Evolutionary conservation across 2,329 filamentous ascomycete species (phyloP), one percentile per base, ranked within the genome.

Genomic region (Aspergillus sp.): DNA sequence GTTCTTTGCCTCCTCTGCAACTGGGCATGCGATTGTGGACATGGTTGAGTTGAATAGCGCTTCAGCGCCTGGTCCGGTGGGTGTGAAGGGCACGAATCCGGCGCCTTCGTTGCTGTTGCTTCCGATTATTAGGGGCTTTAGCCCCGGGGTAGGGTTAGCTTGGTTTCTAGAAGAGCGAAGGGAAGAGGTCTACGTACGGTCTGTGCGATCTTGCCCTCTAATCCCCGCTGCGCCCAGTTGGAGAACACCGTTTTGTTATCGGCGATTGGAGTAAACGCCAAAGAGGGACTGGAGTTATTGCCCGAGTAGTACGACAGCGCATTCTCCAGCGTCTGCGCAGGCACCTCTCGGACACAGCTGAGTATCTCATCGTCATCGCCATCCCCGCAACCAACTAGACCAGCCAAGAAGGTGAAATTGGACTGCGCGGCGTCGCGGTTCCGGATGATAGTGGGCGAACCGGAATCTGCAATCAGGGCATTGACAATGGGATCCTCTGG

Each of bases 401-500:
- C 33, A 11, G 47, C 47, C n/a, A 50, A 1, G 7, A 15, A 40
- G 14, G 47, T 50, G 17, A 50, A 50, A 14, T 50, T 50, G 17
- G 17, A 43, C 4, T 46, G 19, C 7, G 14, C 15, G n/a, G 3
- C 27, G 11, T 27, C 21, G 33, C 19, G 31, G 12, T 27, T n/a
- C 3, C 31, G 25, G 21, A 37, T 51, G 15, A 44, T 40, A 21
- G 19, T 23, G 33, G 47, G 31, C 12, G 40, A 31, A 3, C 64
- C 66, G 3, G 66, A 68, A 56, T 68, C 51, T 23, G 52, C 33
- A 31, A 61, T 59, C 12, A 64, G 55, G 6, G 61, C 62, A 12
- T 41, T 57, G 25, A 55, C 63, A 33, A 72, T 59, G 5, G 70
- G 68, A 37, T 72, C 62, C 3, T 68, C 52, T 80, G 59, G 56